Conservation (phyloP, 805 yeast species). For the Yarrowia osloensis region DNA sequence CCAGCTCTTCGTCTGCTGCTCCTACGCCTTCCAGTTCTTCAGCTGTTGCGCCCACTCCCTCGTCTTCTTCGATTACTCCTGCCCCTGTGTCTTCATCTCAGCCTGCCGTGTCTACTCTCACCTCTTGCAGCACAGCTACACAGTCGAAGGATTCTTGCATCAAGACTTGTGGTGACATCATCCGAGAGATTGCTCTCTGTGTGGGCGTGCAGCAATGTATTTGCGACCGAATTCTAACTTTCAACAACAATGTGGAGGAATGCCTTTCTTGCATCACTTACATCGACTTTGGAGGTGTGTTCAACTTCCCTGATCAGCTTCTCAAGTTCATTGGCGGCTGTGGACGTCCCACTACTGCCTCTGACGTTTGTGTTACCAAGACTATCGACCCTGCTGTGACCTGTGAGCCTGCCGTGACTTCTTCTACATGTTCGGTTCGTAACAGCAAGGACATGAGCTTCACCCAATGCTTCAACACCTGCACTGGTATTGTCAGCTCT, state of each 20-base stretch:
- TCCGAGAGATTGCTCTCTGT: constrained; percentile 15
- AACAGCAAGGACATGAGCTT: not conserved
- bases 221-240: not conserved
- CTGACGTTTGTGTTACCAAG: constrained; percentile 15
- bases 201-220: constrained; percentile 5
- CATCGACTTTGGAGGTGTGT: not conserved
- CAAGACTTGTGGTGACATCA: constrained; percentile 3
- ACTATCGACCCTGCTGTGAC: constrained; percentile 9
- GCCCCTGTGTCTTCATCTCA: not conserved
- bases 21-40: not conserved
- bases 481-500: not conserved
- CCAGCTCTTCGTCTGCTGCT: not conserved
- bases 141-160: not conserved
- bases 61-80: not conserved
- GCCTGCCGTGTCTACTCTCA: not conserved
- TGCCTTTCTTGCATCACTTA: constrained; percentile 8
- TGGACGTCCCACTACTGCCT: constrained; percentile 1
- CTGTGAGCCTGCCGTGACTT: constrained; percentile 1
- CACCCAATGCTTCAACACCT: not conserved
- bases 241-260: not conserved
- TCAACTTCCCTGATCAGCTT: not conserved
- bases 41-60: not conserved
- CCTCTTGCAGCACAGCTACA: constrained; percentile 6
- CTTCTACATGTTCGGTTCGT: not conserved
- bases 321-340: not conserved